These are phyloP conservation scores for Fusarium proliferatum DNA, from an alignment of 2,329 filamentous ascomycete species.

Conservation along the genomic window DNA sequence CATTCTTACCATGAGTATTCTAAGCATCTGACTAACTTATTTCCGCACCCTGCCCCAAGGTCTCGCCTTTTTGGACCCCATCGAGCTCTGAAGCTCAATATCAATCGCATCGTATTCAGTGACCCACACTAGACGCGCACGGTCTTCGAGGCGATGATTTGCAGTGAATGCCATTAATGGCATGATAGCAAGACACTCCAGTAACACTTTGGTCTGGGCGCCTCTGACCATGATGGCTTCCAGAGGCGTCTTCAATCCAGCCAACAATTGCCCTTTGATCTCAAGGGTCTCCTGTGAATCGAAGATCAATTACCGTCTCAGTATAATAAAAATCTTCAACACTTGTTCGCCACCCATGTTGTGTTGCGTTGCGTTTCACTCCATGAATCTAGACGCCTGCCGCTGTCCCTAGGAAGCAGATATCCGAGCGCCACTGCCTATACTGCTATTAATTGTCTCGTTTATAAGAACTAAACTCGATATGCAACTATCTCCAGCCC, in stretches of 20 bases:
- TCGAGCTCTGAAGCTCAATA: background rate
- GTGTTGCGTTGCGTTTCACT: slow-evolving; percentile 6
- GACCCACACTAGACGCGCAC: background rate
- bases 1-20: background rate
- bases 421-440: background rate
- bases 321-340: background rate
- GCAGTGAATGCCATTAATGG: background rate
- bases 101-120: slow-evolving; percentile 16
- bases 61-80: background rate
- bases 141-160: slow-evolving; percentile 7
- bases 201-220: slow-evolving; percentile 1
- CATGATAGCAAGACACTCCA: slow-evolving; percentile 1
- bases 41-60: background rate
- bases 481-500: slow-evolving; percentile 27
- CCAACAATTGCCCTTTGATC: slow-evolving; percentile 1
- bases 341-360: slow-evolving; percentile 29
- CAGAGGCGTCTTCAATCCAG: slow-evolving; percentile 1
- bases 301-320: background rate
- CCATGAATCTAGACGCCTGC: slow-evolving; percentile 9
- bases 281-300: background rate
- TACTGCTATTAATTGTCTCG: background rate
- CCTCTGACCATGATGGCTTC: slow-evolving; percentile 17
- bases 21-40: background rate
- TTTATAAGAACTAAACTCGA: slow-evolving; percentile 1
- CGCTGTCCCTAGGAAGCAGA: background rate